Conservation (phyloP, 306 rosid species). For the Pterocarpus santalinus region DNA sequence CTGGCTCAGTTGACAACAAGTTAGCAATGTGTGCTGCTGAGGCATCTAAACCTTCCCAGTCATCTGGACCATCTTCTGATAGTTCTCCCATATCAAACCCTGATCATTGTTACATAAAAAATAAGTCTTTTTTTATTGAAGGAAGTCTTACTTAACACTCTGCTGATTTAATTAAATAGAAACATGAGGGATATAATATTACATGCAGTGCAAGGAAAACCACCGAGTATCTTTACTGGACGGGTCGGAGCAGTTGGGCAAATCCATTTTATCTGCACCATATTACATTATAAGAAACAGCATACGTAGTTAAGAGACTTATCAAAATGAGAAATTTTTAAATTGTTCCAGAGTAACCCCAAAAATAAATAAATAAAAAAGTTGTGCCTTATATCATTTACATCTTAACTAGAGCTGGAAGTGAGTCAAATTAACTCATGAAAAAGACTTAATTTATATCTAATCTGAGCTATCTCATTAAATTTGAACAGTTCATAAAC, state of each 20-base stretch:
- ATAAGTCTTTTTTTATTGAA: slow-evolving; percentile 19
- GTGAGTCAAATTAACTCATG: no score
- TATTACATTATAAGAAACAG: slow-evolving; percentile 36
- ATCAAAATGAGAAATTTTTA: background rate
- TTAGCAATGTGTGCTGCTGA: slow-evolving; percentile 87
- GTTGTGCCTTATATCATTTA: no score
- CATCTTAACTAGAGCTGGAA: no score
- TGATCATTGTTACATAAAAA: slow-evolving; percentile 41
- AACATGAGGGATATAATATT: slow-evolving; percentile 44
- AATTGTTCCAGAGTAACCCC: no score
- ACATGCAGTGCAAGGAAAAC: slow-evolving; percentile 93
- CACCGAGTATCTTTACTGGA: slow-evolving; percentile 81
- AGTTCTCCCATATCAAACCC: slow-evolving; percentile 95
- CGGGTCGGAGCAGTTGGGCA: slow-evolving; percentile 97
- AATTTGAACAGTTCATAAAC: no score
- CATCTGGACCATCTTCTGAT: slow-evolving; percentile 85
- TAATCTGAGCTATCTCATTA: no score
- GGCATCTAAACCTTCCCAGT: slow-evolving; percentile 94
- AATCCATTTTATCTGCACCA: slow-evolving; percentile 91
- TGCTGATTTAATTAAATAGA: slow-evolving; percentile 21
- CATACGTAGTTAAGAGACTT: slow-evolving; percentile 6
- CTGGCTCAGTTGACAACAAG: slow-evolving; percentile 86
- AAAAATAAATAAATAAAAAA: no score
- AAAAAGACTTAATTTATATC: no score
- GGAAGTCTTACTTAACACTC: background rate